Evolutionary conservation across 768 basidiomycete genomes (phyloP), one percentile per base, ranked within the genome.

Genomic region (Suillus subalutaceus): DNA sequence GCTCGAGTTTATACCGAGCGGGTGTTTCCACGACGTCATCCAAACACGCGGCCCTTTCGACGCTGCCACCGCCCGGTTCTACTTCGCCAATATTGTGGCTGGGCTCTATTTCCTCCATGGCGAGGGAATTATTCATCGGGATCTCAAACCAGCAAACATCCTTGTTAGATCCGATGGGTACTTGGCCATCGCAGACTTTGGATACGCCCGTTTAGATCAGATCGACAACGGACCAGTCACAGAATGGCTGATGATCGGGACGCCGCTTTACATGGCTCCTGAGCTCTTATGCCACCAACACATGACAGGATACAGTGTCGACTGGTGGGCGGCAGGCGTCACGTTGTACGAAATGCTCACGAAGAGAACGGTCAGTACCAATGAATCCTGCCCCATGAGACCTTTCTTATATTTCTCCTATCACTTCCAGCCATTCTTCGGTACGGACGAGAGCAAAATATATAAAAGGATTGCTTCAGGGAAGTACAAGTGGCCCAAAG

Each of bases 81-180:
- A 87, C 74, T 84, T 82, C 68, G 76, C 82, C 32, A 88, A 88
- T 68, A 82, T 88, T 50, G 79, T 81, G 13, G 80, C 80, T 52
- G 88, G 78, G 15, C 70, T 89, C 37, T 76, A 80, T 15, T 85
- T 84, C 69, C 71, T 89, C 2, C 81, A 85, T 62, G 64, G 65
- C 0, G 72, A 80, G 10, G 78, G 76, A n/a, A 75, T 87, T 59
- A 78, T 81, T 8, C 86, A 88, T 65, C 80, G 85, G 23, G 86
- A 89, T 70, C 63, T 89, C 23, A 88, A 88, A 70, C 86, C 87
- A 2, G 82, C 81, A 23, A 88, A 88, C 60, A 80, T 89, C 58
- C 79, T 89, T 61, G 63, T 89, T 65, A 85, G 84, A 52, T 69
- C 78, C 2, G 85, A 86, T 70, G 88, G 87, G 32, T 89, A 89